Base-by-base conservation (phyloP, 805 yeast genomes). In the Candida railenensis region DNA sequence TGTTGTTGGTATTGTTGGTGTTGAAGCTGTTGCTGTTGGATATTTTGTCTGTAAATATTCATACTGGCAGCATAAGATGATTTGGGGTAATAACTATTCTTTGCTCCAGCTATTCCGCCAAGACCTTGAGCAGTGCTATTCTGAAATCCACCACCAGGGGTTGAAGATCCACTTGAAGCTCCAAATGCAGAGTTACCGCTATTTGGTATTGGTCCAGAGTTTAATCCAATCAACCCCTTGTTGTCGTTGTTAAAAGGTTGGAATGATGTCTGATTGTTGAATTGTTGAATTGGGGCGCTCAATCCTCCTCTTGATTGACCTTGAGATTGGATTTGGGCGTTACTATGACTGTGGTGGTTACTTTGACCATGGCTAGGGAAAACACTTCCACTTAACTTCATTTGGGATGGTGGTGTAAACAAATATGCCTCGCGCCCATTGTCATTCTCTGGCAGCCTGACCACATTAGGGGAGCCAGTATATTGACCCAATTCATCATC, bases 401-500 rank as follows among this genome's bases (percentile, higher is more conserved):
- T 56, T 54, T 72, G 77, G 40, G 74, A 69, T 38, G 71, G 65
- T 3, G 77, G 77, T 18, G 76, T 71, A 62, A 72, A 72, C 40
- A 72, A 54, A 53, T 62, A 72, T 4, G 77, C 76, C 42, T 62
- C 62, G 40, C 76, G 58, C 8, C 69, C 69, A 51, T 72, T 75
- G 48, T 72, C 74, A 53, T 62, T 65, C 43, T 72, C 76, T 0
- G 73, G 68, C 28, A 62, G 60, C 2, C 71, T 61, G 2, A 62
- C 57, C 33, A 71, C 72, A 48, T 73, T 67, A 4, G 74, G 74
- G 53, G 72, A 65, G 14, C 74, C 60, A 16, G 62, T 62, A 55
- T 83, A 83, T 65, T 85, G 89, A 48, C 90, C 96, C 46, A 87
- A 77, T 59, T 92, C 97, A 61, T 90, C 96, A 46, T 84, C 82